phyloP scores from a whole-genome alignment of 2,329 filamentous ascomycete genomes.

The Xylariaceae sp. region DNA sequence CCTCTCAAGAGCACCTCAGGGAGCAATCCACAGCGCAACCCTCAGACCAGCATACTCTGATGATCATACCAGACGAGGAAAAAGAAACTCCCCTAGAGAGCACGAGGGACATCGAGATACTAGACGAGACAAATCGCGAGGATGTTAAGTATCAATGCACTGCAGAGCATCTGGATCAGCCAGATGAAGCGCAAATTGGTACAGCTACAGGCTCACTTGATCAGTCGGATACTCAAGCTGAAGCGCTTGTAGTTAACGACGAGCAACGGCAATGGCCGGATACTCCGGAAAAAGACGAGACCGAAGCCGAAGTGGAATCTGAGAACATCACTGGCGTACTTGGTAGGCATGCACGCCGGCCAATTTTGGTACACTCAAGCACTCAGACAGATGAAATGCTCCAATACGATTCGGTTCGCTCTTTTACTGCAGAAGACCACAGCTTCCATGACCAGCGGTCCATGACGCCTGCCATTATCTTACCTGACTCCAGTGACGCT shows the following conservation, averaged over 20 bases:
- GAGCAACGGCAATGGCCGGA: background rate
- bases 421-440: background rate
- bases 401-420: background rate
- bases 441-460: constrained; percentile 32
- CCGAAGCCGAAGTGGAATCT: constrained; percentile 5
- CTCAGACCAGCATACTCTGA: background rate
- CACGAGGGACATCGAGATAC: background rate
- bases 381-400: constrained; percentile 30
- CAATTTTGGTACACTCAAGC: constrained; percentile 27
- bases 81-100: background rate
- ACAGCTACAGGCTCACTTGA: background rate
- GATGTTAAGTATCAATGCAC: background rate
- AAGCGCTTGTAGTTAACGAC: background rate
- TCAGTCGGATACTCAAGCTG: background rate
- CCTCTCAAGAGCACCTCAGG: background rate
- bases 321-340: constrained; percentile 2
- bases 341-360: constrained; percentile 21
- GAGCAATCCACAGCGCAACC: background rate
- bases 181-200: background rate
- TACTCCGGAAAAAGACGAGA: constrained; percentile 1
- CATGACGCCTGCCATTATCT: constrained; percentile 45
- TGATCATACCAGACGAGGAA: background rate
- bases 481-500: constrained; percentile 41
- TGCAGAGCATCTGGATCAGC: background rate
- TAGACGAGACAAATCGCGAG: background rate